Evolutionary conservation across 208 protist species (phyloP).

Genomic region (Wallacemonas sp.): DNA sequence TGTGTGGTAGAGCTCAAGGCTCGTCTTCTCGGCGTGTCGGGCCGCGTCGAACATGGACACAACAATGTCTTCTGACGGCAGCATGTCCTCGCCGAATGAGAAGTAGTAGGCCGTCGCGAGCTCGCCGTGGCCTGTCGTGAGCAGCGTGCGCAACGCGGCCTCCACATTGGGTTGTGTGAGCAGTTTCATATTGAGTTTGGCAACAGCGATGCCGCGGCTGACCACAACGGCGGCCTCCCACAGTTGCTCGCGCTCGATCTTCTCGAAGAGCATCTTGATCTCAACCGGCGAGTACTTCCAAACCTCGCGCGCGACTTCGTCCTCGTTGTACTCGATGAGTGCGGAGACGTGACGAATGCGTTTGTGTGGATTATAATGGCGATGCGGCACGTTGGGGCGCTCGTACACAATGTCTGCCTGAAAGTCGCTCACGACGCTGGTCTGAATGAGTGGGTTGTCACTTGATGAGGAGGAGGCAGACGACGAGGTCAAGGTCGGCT

Average conservation of each 20-base stretch:
- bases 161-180: constrained; percentile 63
- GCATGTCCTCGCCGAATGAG: constrained; percentile 56
- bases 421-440: constrained; percentile 36
- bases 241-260: constrained; percentile 51
- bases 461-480: not conserved
- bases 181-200: constrained; percentile 36
- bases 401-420: constrained; percentile 26
- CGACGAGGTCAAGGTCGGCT: not conserved
- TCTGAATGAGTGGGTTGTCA: constrained; percentile 16
- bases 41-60: constrained; percentile 65
- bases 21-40: constrained; percentile 38
- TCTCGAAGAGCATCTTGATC: constrained; percentile 50
- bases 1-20: constrained; percentile 46
- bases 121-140: constrained; percentile 32
- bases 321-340: constrained; percentile 33
- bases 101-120: constrained; percentile 63
- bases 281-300: constrained; percentile 42
- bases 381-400: constrained; percentile 57
- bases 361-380: constrained; percentile 53
- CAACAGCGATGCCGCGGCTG: constrained; percentile 46
- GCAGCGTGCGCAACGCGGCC: constrained; percentile 47
- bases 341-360: constrained; percentile 36
- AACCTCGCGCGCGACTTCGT: constrained; percentile 35
- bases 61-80: constrained; percentile 64
- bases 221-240: constrained; percentile 69